Evolutionary conservation across 192 early-diverging fungal genomes (phyloP).

Genomic region (Backusella luteola): DNA sequence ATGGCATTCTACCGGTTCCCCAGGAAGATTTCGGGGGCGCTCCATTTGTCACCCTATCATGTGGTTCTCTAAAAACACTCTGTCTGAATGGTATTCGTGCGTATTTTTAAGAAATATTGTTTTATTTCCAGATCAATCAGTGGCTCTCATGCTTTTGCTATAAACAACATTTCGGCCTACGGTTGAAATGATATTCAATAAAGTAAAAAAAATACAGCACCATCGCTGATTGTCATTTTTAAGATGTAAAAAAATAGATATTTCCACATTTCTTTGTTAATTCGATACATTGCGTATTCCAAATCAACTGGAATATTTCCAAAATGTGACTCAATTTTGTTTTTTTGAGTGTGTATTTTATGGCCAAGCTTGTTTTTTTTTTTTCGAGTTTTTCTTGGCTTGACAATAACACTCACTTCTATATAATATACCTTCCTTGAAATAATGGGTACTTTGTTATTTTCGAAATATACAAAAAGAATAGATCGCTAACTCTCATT

Average conservation of each 20-base stretch:
- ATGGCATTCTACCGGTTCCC: not conserved
- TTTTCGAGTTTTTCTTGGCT: not conserved
- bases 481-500: not conserved
- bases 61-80: not conserved
- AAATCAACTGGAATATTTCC: too few species aligned
- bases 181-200: too few species aligned
- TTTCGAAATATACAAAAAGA: too few species aligned
- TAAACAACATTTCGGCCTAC: too few species aligned
- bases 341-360: not conserved
- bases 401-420: not conserved
- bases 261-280: too few species aligned
- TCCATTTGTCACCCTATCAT: not conserved
- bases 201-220: too few species aligned
- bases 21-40: not conserved
- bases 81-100: not conserved
- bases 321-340: not conserved
- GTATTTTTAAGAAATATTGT: not conserved
- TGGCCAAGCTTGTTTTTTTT: not conserved
- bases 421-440: not conserved
- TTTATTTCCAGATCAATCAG: too few species aligned
- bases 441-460: not conserved
- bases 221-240: too few species aligned
- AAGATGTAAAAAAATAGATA: too few species aligned
- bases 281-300: too few species aligned
- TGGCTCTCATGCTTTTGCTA: too few species aligned